Conservation (phyloP, 2,329 filamentous ascomycete species). For the Talaromyces pinophilus region DNA sequence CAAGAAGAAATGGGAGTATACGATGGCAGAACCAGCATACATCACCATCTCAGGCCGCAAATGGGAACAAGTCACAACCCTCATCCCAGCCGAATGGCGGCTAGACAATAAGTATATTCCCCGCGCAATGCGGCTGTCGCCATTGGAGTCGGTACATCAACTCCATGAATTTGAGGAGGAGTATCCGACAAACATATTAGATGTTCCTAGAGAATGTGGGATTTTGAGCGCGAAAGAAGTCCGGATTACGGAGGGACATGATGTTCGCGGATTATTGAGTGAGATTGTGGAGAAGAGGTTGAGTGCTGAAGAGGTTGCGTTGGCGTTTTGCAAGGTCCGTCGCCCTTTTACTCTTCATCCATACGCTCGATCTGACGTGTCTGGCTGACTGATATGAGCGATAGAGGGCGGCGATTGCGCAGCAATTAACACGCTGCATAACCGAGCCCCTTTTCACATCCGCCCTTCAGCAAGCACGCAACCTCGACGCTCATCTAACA, state of each 20-base stretch:
- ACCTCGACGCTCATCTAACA: conserved; percentile 50
- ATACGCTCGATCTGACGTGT: not conserved
- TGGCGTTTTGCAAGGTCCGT: conserved; percentile 56
- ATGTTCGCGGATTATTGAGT: conserved; percentile 43
- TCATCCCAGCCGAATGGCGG: conserved; percentile 45
- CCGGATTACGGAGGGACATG: conserved; percentile 57
- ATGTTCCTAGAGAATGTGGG: conserved; percentile 55
- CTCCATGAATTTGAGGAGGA: conserved; percentile 34
- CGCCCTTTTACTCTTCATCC: not conserved
- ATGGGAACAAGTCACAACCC: conserved; percentile 39
- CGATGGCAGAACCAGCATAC: conserved; percentile 31
- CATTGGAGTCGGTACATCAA: conserved; percentile 39
- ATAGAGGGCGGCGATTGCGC: conserved; percentile 42
- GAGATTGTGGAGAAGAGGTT: conserved; percentile 39
- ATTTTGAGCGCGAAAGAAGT: conserved; percentile 55
- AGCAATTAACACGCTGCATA: conserved; percentile 51
- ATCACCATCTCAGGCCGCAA: conserved; percentile 41
- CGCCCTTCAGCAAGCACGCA: conserved; percentile 52
- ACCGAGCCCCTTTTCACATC: conserved; percentile 55
- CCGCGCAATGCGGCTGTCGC: conserved; percentile 35
- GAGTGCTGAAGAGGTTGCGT: conserved; percentile 50
- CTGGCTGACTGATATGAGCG: conserved; percentile 11
- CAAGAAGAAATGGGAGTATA: not conserved
- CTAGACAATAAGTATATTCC: conserved; percentile 38
- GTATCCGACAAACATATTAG: conserved; percentile 42